Evolutionary conservation across 23 red algal genomes (phyloP), one percentile per base, ranked within the genome.

Genomic region (Porphyridium purpureum): DNA sequence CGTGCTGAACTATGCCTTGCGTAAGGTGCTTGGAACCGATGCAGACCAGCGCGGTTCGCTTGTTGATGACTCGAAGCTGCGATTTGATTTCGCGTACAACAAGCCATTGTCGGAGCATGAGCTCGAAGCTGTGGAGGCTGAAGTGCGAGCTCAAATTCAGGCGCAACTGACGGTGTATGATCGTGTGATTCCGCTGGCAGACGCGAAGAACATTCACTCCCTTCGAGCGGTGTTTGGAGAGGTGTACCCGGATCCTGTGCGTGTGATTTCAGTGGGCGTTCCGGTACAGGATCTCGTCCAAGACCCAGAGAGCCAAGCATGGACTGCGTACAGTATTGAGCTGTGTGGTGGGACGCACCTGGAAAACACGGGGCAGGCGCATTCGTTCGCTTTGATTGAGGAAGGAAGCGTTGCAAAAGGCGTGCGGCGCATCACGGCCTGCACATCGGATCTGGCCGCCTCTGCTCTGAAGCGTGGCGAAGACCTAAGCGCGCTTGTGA

Each of bases 331-430:
- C 9, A 76, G 67, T 26, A 62, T 98, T 19, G 90, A 98, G 27
- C 67, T 98, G 23, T 98, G 90, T 46, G 90, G 90, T 15, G 90
- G 90, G 29, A 98, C 90, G 24, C 90, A 98, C 59, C 48, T 98
- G 57, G 34, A 41, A 5, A 83, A 83, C 52, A 98, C 90, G 21
- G 60, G 62, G 15, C 66, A 82, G 67, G 90, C 90, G 9, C 54
- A 62, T 29, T 50, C 40, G 7, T 98, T 82, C 68, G 68, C 74
- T 8, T 65, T 86, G 20, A 42, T 86, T 4, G 80, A 98, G 59
- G 80, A 86, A 58, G 46, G 59, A 4, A 57, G 67, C 1, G 41
- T 86, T 28, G 72, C 90, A 11, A 98, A 82, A 24, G 90, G 90
- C 49, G 70, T 98, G n/a, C 66, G 90, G 21, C 63, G 90, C 41